These are phyloP conservation scores for Neurospora africana DNA, from an alignment of 495 filamentous ascomycete species.

Conservation along the genomic window DNA sequence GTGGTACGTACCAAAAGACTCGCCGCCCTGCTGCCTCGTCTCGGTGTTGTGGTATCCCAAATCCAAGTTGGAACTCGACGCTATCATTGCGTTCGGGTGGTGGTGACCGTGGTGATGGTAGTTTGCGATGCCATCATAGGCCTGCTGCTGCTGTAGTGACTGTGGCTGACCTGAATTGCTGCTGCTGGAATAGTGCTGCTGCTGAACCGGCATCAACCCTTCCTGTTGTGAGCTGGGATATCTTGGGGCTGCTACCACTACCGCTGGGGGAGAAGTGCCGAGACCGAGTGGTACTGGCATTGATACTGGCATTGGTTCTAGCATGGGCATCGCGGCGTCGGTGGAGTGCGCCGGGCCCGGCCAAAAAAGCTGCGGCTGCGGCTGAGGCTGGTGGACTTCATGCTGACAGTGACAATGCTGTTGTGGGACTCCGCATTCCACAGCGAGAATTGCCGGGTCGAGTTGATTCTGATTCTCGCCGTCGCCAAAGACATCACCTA, in stretches of 20 bases:
- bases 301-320: neutral
- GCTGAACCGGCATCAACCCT: neutral
- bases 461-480: neutral
- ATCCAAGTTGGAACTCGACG: neutral
- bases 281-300: neutral
- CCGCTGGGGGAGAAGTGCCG: neutral
- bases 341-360: neutral
- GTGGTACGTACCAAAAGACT: neutral
- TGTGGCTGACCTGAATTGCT: too few relatives aligned
- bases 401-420: neutral
- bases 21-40: neutral
- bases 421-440: neutral
- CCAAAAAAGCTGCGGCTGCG: neutral
- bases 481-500: neutral
- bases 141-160: neutral
- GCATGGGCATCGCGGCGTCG: neutral
- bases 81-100: neutral
- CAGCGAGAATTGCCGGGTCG: neutral
- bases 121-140: neutral
- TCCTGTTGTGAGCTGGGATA: neutral
- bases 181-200: neutral
- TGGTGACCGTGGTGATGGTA: neutral
- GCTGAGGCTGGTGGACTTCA: neutral
- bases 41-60: neutral
- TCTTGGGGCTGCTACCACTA: neutral